Conservation (phyloP, 164 flowering plant genomes). For the Tetracentron sinense region DNA sequence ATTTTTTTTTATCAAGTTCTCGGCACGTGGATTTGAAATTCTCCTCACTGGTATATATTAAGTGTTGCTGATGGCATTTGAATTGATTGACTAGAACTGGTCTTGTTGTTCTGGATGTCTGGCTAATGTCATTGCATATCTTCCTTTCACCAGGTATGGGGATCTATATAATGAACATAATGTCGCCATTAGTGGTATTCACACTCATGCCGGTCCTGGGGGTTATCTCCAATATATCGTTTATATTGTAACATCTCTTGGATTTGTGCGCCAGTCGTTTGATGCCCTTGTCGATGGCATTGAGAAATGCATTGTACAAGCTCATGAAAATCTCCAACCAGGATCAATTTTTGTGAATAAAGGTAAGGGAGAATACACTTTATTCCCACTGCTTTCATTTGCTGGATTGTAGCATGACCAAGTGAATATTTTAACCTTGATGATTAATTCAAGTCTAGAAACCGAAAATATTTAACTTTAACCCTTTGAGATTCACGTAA, state of each 20-base stretch:
- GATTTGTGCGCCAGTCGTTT: conserved; percentile 98
- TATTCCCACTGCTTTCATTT: background rate
- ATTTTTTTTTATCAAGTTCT: too few species aligned
- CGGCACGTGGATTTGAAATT: too few species aligned
- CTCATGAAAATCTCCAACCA: conserved; percentile 86
- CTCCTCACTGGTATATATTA: too few species aligned
- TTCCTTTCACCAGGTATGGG: too few species aligned
- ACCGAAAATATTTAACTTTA: too few species aligned
- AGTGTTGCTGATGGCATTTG: too few species aligned
- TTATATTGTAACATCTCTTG: conserved; percentile 89
- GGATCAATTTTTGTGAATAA: conserved; percentile 84
- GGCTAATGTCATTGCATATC: too few species aligned
- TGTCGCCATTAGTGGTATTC: conserved; percentile 97
- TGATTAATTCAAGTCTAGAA: too few species aligned
- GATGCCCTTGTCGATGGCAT: conserved; percentile 96
- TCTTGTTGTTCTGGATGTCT: too few species aligned
- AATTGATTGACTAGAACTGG: too few species aligned
- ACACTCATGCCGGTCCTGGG: conserved; percentile 98
- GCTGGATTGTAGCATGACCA: background rate
- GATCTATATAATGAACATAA: conserved; percentile 76
- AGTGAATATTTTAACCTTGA: too few species aligned
- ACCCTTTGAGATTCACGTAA: too few species aligned
- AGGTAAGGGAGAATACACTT: conserved; percentile 39
- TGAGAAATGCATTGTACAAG: conserved; percentile 80
- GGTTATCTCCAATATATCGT: conserved; percentile 95